A percentile compares a stretch with the other conserved stretches of the same genome.
These are phyloP conservation scores for Diospyros kaki DNA, from an alignment of 148 eudicot genomes.

Conservation along the genomic window DNA sequence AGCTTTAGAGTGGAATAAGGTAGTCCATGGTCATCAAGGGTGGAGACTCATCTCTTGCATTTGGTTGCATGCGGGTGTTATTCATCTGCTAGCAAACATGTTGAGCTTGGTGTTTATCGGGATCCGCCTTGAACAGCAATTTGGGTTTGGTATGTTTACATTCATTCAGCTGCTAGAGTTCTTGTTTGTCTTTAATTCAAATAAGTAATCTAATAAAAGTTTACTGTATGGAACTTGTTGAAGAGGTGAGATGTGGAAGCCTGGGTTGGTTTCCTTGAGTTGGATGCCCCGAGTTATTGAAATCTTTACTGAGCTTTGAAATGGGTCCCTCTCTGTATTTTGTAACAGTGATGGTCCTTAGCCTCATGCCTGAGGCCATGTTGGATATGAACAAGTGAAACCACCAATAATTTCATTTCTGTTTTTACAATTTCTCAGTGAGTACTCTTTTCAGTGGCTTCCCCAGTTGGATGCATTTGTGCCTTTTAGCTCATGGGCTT, in stretches of 20 bases:
- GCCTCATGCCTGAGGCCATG: neutral
- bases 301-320: conserved; percentile 1
- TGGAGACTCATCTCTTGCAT: conserved; percentile 90
- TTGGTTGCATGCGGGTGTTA: conserved; percentile 93
- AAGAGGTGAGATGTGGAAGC: neutral
- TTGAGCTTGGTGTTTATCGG: conserved; percentile 83
- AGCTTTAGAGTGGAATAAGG: conserved; percentile 67
- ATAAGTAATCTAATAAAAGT: neutral
- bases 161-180: neutral
- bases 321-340: neutral
- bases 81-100: conserved; percentile 87
- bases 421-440: neutral
- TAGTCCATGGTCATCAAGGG: conserved; percentile 60
- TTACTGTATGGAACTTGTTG: neutral
- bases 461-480: neutral
- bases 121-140: conserved; percentile 93
- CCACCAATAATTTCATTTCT: neutral
- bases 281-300: neutral
- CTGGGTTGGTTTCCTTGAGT: neutral
- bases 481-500: neutral
- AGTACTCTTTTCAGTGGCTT: neutral
- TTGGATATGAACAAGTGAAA: neutral
- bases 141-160: conserved; percentile 66
- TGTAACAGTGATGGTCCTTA: neutral
- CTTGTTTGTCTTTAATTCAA: neutral